Conservation (phyloP, 129 eudicot species). For the Saussurea involucrata region DNA sequence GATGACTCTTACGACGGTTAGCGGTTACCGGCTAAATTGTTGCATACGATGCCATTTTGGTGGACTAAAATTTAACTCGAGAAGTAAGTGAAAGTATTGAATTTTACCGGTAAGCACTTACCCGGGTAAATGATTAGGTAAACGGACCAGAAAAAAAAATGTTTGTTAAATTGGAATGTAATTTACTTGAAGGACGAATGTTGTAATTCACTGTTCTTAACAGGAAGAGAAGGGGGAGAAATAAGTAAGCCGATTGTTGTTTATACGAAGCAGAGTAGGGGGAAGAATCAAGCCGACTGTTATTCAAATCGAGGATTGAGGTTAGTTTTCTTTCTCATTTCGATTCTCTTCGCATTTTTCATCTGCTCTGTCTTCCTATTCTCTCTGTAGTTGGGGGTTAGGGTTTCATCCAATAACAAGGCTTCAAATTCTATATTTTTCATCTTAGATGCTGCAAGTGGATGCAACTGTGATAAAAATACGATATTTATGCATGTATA, state of each 20-base stretch:
- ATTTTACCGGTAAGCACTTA: no score
- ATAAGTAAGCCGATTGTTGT: not conserved
- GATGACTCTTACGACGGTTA: no score
- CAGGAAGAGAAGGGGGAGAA: not conserved
- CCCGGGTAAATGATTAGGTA: no score
- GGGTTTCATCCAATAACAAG: not conserved
- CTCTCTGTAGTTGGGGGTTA: not conserved
- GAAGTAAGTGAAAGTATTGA: no score
- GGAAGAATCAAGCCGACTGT: not conserved
- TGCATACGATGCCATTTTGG: no score
- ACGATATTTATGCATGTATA: not conserved
- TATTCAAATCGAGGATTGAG: not conserved
- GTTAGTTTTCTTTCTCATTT: not conserved
- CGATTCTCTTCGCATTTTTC: not conserved
- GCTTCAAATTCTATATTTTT: not conserved
- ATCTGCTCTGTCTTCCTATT: not conserved
- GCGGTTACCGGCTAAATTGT: no score
- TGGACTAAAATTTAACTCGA: no score
- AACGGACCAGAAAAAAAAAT: no score
- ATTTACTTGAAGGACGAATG: not conserved
- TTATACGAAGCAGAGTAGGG: not conserved
- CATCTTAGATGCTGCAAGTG: not conserved
- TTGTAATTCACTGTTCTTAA: not conserved
- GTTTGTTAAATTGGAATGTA: no score
- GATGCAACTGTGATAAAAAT: not conserved